Conservation (phyloP, 352 stramenopile species). For the Phytophthora nicotianae region DNA sequence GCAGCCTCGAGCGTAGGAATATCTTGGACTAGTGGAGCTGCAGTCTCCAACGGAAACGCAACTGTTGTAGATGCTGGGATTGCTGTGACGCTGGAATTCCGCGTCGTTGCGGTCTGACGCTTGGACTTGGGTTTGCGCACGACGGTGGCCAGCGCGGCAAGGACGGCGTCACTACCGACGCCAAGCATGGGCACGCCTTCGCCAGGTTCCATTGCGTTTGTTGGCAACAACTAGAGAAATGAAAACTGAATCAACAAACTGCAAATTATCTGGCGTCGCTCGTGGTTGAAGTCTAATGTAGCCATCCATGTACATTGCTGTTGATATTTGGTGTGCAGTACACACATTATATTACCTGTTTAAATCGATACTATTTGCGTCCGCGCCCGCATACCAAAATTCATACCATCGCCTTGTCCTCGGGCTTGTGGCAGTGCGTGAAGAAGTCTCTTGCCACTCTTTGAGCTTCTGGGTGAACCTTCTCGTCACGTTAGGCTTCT, state of each 20-base stretch:
- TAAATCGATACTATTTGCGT: constrained; percentile 11
- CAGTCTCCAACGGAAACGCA: not conserved
- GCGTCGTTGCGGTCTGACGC: not conserved
- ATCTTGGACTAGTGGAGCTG: not conserved
- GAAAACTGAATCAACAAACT: not conserved
- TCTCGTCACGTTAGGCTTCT: not conserved
- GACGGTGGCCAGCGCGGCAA: constrained; percentile 9
- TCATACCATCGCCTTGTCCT: constrained; percentile 22
- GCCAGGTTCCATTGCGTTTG: not conserved
- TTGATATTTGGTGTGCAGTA: not conserved
- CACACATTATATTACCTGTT: constrained; percentile 2
- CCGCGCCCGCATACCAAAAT: constrained; percentile 24
- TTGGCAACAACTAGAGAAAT: not conserved
- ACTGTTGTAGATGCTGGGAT: not conserved
- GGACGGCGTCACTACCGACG: constrained; percentile 6
- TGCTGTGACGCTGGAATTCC: not conserved
- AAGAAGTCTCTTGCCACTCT: constrained; percentile 11
- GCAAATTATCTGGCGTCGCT: constrained; percentile 6
- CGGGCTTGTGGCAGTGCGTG: constrained; percentile 12
- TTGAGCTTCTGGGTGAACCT: not conserved
- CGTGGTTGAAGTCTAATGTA: constrained; percentile 9
- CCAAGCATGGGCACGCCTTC: constrained; percentile 6
- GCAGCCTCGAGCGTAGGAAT: not conserved
- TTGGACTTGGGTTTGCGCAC: constrained; percentile 5
- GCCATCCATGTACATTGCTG: constrained; percentile 12